Conservation (phyloP, 345 rosid species). For the Hibiscus mutabilis region DNA sequence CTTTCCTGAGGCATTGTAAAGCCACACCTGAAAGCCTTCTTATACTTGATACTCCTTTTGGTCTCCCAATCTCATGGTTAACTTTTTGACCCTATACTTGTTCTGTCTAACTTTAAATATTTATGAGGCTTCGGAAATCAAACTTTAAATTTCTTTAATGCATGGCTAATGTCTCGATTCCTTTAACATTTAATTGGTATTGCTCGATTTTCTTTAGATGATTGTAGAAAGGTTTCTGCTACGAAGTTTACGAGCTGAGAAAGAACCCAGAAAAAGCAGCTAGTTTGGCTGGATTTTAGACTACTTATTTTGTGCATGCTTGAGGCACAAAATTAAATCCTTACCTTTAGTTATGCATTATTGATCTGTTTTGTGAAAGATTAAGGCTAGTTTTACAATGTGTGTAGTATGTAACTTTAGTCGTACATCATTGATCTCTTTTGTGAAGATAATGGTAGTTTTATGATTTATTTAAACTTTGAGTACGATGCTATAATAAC, state of each 20-base stretch:
- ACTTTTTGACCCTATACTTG: not conserved
- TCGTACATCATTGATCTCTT: not conserved
- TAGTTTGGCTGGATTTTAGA: not conserved
- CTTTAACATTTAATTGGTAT: not conserved
- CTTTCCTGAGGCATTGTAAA: not conserved
- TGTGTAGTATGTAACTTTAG: not conserved
- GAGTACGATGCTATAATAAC: not conserved
- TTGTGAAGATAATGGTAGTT: not conserved
- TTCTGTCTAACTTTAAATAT: not conserved
- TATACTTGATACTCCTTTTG: not conserved
- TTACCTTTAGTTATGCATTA: too few relatives aligned
- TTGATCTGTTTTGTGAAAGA: too few relatives aligned
- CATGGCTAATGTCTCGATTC: not conserved
- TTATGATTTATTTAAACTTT: not conserved
- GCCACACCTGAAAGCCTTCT: not conserved
- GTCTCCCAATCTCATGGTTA: not conserved
- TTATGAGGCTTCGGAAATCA: not conserved
- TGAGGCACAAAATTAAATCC: too few relatives aligned
- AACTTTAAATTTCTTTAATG: not conserved
- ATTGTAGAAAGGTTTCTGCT: not conserved
- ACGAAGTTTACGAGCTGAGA: not conserved
- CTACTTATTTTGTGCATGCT: not conserved
- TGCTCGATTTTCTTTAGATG: not conserved
- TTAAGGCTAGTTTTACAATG: not conserved
- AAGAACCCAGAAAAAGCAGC: not conserved